A percentile compares a stretch with the other conserved stretches of the same genome.
Evolutionary conservation across 352 stramenopile species (phyloP).

Genomic region (Pythium phragmitis): DNA sequence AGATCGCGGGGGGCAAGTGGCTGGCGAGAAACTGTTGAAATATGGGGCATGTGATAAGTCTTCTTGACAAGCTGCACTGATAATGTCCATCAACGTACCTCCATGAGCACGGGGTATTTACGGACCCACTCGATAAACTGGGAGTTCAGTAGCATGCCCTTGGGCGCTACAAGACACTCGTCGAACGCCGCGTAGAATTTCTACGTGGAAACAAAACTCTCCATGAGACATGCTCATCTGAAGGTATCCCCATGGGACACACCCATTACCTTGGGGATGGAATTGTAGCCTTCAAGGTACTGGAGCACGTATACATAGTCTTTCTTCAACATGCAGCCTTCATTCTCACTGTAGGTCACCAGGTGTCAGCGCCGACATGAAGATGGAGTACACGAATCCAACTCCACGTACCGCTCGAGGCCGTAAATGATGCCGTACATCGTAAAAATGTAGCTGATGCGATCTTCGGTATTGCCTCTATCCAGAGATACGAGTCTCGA

Average conservation of each 20-base stretch:
- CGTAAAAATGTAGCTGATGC: constrained; percentile 85
- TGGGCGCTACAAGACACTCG: constrained; percentile 58
- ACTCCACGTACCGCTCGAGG: constrained; percentile 46
- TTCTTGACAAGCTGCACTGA: neutral
- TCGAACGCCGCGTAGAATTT: constrained; percentile 77
- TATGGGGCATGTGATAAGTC: neutral
- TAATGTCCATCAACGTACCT: constrained; percentile 33
- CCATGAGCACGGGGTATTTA: constrained; percentile 62
- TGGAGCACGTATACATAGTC: constrained; percentile 72
- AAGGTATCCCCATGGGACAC: neutral
- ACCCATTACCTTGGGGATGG: constrained; percentile 52
- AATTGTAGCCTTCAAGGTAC: constrained; percentile 60
- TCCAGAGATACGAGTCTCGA: neutral
- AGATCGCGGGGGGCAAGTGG: constrained; percentile 41
- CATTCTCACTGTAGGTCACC: constrained; percentile 31
- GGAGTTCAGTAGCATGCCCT: constrained; percentile 51
- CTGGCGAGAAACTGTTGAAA: constrained; percentile 42
- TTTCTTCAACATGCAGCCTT: constrained; percentile 63
- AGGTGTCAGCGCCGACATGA: too few relatives aligned
- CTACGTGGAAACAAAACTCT: constrained; percentile 6
- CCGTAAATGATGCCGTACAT: constrained; percentile 84
- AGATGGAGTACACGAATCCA: neutral
- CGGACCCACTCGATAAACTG: constrained; percentile 77
- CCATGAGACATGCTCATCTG: neutral
- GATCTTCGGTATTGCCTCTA: constrained; percentile 85